Evolutionary conservation across 1,284 basidiomycete genomes (phyloP).

Genomic region (Pseudozyma sp.): DNA sequence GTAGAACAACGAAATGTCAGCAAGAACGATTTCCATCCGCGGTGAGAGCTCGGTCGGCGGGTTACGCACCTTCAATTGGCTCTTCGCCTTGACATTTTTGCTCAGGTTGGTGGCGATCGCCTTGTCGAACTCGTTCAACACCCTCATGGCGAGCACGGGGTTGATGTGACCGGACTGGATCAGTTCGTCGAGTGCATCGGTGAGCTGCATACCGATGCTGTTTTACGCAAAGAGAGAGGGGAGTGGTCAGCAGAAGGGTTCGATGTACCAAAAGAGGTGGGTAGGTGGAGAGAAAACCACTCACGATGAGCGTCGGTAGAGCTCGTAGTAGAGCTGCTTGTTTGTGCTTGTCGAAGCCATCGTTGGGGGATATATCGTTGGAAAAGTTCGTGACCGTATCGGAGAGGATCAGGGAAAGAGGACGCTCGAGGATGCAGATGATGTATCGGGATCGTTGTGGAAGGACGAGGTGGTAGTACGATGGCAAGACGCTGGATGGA

Average conservation of each 20-base stretch:
- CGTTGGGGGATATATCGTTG: too few relatives aligned
- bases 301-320: conserved; percentile 62
- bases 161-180: conserved; percentile 97
- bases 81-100: conserved; percentile 65
- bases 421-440: neutral
- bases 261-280: too few relatives aligned
- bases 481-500: too few relatives aligned
- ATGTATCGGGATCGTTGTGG: too few relatives aligned
- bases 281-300: too few relatives aligned
- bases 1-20: neutral
- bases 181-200: conserved; percentile 98
- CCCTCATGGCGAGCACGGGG: conserved; percentile 96
- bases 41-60: neutral
- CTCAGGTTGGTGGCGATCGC: conserved; percentile 64
- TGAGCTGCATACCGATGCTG: conserved; percentile 95
- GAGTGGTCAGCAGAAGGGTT: too few relatives aligned
- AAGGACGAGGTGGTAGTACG: too few relatives aligned
- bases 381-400: too few relatives aligned
- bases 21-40: neutral
- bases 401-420: too few relatives aligned
- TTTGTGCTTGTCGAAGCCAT: conserved; percentile 32
- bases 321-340: conserved; percentile 62
- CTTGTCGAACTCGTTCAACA: conserved; percentile 74
- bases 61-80: conserved; percentile 58
- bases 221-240: too few relatives aligned